phyloP scores from a whole-genome alignment of 805 yeast genomes.

The Ogataea henricii region DNA sequence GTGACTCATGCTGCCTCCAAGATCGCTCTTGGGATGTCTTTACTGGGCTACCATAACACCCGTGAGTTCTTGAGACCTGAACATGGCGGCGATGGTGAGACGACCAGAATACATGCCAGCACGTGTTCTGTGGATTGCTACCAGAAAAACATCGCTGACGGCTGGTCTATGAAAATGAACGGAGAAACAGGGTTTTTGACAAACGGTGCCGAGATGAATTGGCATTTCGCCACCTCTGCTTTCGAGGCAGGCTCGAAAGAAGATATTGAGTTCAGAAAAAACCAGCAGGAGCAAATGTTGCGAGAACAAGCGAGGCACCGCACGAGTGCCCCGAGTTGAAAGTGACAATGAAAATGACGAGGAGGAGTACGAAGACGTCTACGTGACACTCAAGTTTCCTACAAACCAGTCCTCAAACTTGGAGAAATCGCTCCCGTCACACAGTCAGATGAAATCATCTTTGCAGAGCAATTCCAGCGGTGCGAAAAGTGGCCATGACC shows the following conservation, averaged over 20 bases:
- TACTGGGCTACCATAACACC: constrained; percentile 54
- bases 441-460: background rate
- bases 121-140: constrained; percentile 82
- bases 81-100: constrained; percentile 40
- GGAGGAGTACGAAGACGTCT: constrained; percentile 48
- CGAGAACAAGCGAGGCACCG: constrained; percentile 30
- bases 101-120: constrained; percentile 61
- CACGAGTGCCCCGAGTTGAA: constrained; percentile 11
- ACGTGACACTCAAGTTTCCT: constrained; percentile 56
- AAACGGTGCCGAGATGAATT: constrained; percentile 89
- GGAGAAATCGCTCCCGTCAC: constrained; percentile 13
- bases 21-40: constrained; percentile 80
- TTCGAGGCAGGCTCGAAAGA: constrained; percentile 91
- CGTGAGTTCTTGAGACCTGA: constrained; percentile 53
- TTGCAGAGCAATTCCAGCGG: background rate
- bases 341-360: constrained; percentile 13
- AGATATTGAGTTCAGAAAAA: constrained; percentile 63
- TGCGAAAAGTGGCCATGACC: constrained; percentile 1
- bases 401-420: constrained; percentile 31
- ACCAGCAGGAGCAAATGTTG: constrained; percentile 23
- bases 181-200: constrained; percentile 73
- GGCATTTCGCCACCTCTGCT: constrained; percentile 68
- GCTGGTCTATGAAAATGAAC: constrained; percentile 67
- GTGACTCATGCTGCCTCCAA: constrained; percentile 94
- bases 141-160: constrained; percentile 31